phyloP scores from a whole-genome alignment of 1,139 yeast species.

The Pichia sp. region DNA sequence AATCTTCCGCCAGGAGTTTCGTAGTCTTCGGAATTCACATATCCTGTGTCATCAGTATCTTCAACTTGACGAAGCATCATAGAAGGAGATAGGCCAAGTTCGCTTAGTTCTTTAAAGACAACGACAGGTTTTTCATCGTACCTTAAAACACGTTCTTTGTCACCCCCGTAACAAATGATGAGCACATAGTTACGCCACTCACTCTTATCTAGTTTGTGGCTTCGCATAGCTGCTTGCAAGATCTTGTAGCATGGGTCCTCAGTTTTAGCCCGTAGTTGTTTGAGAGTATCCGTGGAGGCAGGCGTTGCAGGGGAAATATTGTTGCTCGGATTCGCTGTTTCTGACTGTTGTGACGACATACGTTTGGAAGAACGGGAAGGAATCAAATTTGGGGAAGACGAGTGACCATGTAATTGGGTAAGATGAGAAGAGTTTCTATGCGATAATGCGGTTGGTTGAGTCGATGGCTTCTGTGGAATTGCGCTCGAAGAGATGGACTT shows the following conservation, averaged over 20 bases:
- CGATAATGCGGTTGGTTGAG: not conserved
- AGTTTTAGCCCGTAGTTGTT: constrained; percentile 80
- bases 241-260: constrained; percentile 92
- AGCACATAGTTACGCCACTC: constrained; percentile 90
- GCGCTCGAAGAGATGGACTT: not conserved
- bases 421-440: not conserved
- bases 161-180: constrained; percentile 81
- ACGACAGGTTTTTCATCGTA: constrained; percentile 85
- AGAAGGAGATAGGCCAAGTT: constrained; percentile 84
- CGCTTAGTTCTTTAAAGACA: constrained; percentile 83
- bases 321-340: not conserved
- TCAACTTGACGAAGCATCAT: constrained; percentile 89
- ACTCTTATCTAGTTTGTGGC: constrained; percentile 72
- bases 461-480: not conserved
- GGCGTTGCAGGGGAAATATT: not conserved
- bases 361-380: not conserved
- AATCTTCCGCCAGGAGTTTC: constrained; percentile 55
- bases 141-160: constrained; percentile 78
- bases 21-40: constrained; percentile 17
- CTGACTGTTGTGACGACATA: not conserved
- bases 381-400: not conserved
- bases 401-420: not conserved
- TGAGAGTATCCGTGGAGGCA: constrained; percentile 57
- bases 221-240: constrained; percentile 81
- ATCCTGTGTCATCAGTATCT: constrained; percentile 37